Evolutionary conservation across 140 eudicot genomes (phyloP), one percentile per base, ranked within the genome.

Genomic region (Oenanthe javanica): DNA sequence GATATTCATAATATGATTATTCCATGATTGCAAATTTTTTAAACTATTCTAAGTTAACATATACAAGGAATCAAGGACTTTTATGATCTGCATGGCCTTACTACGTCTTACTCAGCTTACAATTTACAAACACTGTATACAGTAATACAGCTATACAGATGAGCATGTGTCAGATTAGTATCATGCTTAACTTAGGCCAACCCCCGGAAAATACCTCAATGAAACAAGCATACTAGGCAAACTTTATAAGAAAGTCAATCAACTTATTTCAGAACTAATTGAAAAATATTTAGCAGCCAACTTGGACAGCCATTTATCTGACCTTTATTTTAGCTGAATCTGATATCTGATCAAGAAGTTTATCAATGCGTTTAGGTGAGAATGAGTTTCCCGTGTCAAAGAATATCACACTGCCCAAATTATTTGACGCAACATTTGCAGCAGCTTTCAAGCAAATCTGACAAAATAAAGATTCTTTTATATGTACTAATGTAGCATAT

Each of bases 351-450:
- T 80, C 70, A 66, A 89, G 79, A 81, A 92, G 83, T 76, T 90
- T 85, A 8, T 85, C 89, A 61, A 89, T 72, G 72, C 95, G 94
- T 84, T 82, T 86, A 49, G 97, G 87, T 6, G 96, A 92, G 83
- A 94, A 90, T 48, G 98, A 90, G 87, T 94, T 94, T 75, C 98
- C 97, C 0, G 98, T 86, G 86, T 94, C 98, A 47, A 92, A 11
- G 83, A 82, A 94, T 81, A 88, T 79, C 16, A 86, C 95, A 67
- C 59, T 79, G 61, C 93, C 93, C 42, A 40, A 59, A 64, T 59
- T 50, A 42, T 76, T 80, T 81, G 82, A 72, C 57, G 98, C 98
- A 77, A 89, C 89, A 87, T 76, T 78, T 46, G 97, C 85, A 14
- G 97, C 96, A 61, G 85, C 91, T 81, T 86, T 91, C 25, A 94